phyloP scores from a whole-genome alignment of 116 monocot genomes.

The Trichopus zeylanicus region DNA sequence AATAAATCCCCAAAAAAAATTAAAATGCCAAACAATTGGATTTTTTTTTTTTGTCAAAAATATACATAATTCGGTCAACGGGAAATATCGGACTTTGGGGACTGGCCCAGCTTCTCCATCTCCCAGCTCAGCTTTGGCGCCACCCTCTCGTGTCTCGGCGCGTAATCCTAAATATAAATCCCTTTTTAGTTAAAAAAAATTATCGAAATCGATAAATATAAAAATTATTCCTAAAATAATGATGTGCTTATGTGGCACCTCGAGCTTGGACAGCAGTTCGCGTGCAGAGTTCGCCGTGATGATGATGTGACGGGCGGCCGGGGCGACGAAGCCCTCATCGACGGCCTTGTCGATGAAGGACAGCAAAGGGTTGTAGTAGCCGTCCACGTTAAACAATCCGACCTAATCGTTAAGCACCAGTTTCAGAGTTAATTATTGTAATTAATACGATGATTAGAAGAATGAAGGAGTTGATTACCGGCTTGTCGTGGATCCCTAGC shows the following conservation, averaged over 20 bases:
- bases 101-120: constrained; percentile 42
- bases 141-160: constrained; percentile 33
- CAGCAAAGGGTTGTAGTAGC: constrained; percentile 57
- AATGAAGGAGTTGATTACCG: constrained; percentile 7
- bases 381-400: constrained; percentile 65
- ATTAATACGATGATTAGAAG: neutral
- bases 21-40: no score
- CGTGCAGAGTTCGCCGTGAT: constrained; percentile 30
- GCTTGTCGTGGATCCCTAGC: constrained; percentile 40
- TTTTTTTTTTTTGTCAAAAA: neutral
- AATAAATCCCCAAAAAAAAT: no score
- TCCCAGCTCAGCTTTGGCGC: constrained; percentile 55
- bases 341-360: constrained; percentile 55
- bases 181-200: no score
- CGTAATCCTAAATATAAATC: constrained; percentile 32
- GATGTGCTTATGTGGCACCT: constrained; percentile 25
- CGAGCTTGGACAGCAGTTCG: constrained; percentile 43
- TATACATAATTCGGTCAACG: constrained; percentile 21
- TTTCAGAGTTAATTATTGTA: neutral
- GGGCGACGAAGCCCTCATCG: constrained; percentile 54
- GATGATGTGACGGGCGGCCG: constrained; percentile 46
- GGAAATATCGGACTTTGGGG: constrained; percentile 31
- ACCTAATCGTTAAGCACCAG: constrained; percentile 26
- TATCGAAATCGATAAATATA: no score
- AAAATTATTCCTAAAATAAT: neutral